Evolutionary conservation across 805 yeast genomes (phyloP).

Genomic region (Metschnikowia koreensis): DNA sequence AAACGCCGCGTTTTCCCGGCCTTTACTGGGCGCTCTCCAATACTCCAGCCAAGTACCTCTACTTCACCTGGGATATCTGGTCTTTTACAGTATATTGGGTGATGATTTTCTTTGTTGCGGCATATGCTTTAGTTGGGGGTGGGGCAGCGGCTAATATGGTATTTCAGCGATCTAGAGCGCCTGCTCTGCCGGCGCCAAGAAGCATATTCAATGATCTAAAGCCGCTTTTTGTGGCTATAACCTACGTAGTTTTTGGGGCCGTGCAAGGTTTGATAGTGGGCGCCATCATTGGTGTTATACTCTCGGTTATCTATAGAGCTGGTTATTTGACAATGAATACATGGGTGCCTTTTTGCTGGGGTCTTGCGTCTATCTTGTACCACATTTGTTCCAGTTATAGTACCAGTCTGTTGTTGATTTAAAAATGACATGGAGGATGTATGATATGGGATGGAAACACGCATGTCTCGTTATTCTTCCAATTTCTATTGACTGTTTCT

Average conservation of each 20-base stretch:
- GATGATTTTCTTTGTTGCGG: conserved; percentile 59
- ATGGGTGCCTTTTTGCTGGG: conserved; percentile 92
- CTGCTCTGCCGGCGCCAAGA: background rate
- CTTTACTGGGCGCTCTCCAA: conserved; percentile 63
- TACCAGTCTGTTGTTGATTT: conserved; percentile 32
- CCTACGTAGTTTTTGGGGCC: conserved; percentile 55
- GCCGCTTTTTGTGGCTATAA: conserved; percentile 41
- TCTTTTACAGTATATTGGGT: conserved; percentile 80
- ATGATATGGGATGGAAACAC: too few species aligned
- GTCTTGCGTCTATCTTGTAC: conserved; percentile 61
- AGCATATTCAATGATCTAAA: conserved; percentile 14
- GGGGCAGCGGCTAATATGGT: conserved; percentile 45
- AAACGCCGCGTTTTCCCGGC: conserved; percentile 77
- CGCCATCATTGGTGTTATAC: conserved; percentile 69
- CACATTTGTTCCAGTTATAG: conserved; percentile 68
- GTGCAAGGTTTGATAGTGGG: conserved; percentile 71
- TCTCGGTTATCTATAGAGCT: conserved; percentile 73
- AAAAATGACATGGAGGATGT: background rate
- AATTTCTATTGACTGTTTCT: too few species aligned
- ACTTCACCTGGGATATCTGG: conserved; percentile 75
- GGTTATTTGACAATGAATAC: conserved; percentile 88
- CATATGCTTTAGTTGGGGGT: conserved; percentile 63
- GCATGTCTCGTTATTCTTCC: too few species aligned
- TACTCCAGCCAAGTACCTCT: conserved; percentile 56
- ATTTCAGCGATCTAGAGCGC: conserved; percentile 21